A percentile compares a stretch with the other conserved stretches of the same genome.
Evolutionary conservation across 164 flowering plant species (phyloP).

Genomic region (Magnolia kwangsiensis): DNA sequence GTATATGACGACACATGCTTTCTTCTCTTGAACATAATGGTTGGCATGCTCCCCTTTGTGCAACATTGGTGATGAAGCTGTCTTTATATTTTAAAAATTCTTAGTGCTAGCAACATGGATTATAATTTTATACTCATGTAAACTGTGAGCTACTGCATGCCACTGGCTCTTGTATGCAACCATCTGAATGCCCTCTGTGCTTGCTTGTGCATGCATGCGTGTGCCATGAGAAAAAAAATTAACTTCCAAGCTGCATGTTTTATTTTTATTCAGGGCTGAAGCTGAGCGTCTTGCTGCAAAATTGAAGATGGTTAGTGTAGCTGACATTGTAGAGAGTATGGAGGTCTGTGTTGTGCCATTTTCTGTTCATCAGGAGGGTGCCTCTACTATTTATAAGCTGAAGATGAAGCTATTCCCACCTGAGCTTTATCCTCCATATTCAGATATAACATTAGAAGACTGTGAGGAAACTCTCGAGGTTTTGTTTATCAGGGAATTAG

Average conservation of each 20-base stretch:
- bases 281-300: constrained; percentile 63
- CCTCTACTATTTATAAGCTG: constrained; percentile 62
- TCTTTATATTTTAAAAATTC: too few species aligned
- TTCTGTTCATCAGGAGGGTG: constrained; percentile 21
- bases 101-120: too few species aligned
- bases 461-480: constrained; percentile 35
- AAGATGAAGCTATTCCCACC: constrained; percentile 49
- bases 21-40: background rate
- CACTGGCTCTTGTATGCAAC: too few species aligned
- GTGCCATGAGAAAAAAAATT: background rate
- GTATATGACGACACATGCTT: background rate
- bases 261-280: constrained; percentile 42
- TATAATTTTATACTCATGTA: too few species aligned
- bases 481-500: constrained; percentile 52
- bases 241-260: background rate
- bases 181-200: background rate
- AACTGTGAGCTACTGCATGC: too few species aligned
- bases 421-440: constrained; percentile 38
- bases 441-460: constrained; percentile 44
- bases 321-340: constrained; percentile 70
- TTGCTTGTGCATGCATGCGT: background rate
- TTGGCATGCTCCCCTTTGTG: background rate
- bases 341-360: constrained; percentile 56
- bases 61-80: background rate
- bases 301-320: constrained; percentile 63